Evolutionary conservation across 257 asterid genomes (phyloP).

Genomic region (Thymus quinquecostatus): DNA sequence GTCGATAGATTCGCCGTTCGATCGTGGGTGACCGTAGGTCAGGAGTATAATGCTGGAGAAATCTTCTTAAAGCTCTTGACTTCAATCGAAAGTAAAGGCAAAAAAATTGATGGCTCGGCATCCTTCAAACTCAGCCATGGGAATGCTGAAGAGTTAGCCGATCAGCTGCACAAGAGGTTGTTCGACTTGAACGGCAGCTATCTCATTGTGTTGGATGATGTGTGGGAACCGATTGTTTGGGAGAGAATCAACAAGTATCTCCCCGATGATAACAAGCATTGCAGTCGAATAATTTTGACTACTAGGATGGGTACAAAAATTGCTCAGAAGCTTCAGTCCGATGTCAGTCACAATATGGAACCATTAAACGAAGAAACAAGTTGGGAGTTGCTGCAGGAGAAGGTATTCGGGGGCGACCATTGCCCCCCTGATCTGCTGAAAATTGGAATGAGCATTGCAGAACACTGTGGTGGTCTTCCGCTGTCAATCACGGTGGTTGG

Average conservation of each 20-base stretch:
- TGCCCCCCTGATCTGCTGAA: slow-evolving; percentile 23
- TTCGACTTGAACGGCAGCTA: neutral
- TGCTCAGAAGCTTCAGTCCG: neutral
- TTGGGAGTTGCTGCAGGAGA: slow-evolving; percentile 24
- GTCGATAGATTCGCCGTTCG: neutral
- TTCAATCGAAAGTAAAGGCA: neutral
- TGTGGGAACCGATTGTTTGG: slow-evolving; percentile 30
- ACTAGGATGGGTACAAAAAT: neutral
- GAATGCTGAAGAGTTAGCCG: neutral
- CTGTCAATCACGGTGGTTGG: slow-evolving; percentile 39
- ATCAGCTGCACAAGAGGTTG: neutral
- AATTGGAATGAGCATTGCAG: slow-evolving; percentile 25
- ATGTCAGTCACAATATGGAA: neutral
- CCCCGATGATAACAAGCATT: slow-evolving; percentile 27
- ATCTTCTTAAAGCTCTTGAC: slow-evolving; percentile 5
- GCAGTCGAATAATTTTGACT: slow-evolving; percentile 34
- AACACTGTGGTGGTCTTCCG: slow-evolving; percentile 38
- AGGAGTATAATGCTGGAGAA: neutral
- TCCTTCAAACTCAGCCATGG: neutral
- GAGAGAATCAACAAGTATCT: neutral
- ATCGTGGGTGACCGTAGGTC: slow-evolving; percentile 29
- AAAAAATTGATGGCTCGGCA: neutral
- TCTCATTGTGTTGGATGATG: slow-evolving; percentile 37
- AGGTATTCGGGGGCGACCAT: neutral
- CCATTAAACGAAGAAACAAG: slow-evolving; percentile 8